phyloP scores from a whole-genome alignment of 768 basidiomycete genomes.

The Trametes gibbosa region DNA sequence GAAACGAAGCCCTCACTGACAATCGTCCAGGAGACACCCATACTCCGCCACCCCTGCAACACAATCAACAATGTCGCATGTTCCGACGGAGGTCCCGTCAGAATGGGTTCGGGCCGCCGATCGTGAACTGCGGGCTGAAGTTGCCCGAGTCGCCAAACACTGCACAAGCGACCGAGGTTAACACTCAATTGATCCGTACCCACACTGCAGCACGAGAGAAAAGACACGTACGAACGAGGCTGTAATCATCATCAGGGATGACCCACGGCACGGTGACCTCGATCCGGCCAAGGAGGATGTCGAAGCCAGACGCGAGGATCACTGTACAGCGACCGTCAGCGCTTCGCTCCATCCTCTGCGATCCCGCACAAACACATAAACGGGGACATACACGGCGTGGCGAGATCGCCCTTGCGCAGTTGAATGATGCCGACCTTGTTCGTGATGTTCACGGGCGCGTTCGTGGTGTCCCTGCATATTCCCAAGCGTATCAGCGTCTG shows the following conservation, averaged over 20 bases:
- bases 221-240: slow-evolving; percentile 37
- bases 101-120: slow-evolving; percentile 16
- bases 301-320: slow-evolving; percentile 34
- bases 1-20: background rate
- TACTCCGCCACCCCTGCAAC: background rate
- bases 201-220: background rate
- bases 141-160: slow-evolving; percentile 51
- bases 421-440: slow-evolving; percentile 25
- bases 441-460: slow-evolving; percentile 39
- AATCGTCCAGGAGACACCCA: background rate
- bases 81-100: background rate
- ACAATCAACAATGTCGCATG: no score
- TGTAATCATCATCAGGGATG: slow-evolving; percentile 27
- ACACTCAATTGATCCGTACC: background rate
- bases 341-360: background rate
- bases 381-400: slow-evolving; percentile 28
- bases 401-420: slow-evolving; percentile 24
- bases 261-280: slow-evolving; percentile 36
- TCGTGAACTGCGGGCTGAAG: slow-evolving; percentile 37
- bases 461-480: slow-evolving; percentile 26
- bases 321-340: slow-evolving; percentile 16
- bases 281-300: slow-evolving; percentile 32
- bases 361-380: background rate
- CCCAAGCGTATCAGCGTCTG: background rate
- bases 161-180: slow-evolving; percentile 9